These are phyloP conservation scores for Dendrocalamus latiflorus DNA, from an alignment of 202 grass and related monocot genomes.

Conservation along the genomic window DNA sequence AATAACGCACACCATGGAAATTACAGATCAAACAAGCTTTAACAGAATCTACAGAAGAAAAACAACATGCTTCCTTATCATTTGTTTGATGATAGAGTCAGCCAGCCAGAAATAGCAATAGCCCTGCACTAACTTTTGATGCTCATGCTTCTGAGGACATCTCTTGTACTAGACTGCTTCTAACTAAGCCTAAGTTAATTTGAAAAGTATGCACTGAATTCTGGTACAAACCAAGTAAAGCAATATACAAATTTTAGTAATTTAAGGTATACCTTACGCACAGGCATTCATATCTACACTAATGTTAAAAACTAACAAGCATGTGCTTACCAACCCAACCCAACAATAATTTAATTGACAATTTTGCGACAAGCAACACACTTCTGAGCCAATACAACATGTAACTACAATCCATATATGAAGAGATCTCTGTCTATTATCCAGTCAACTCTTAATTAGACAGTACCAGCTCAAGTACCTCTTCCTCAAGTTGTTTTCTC, in stretches of 20 bases:
- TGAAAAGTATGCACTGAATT: background rate
- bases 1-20: background rate
- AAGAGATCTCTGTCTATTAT: background rate
- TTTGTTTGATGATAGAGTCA: background rate
- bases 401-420: background rate
- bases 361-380: background rate
- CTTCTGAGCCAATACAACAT: background rate
- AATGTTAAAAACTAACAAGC: background rate
- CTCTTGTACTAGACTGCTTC: background rate
- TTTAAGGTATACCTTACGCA: background rate
- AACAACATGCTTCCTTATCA: background rate
- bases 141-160: background rate
- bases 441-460: background rate
- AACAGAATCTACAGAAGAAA: constrained; percentile 13
- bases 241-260: background rate
- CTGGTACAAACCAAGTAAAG: background rate
- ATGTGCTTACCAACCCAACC: background rate
- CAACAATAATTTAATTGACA: background rate
- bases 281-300: background rate
- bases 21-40: constrained; percentile 19
- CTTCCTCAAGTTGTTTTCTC: constrained; percentile 83
- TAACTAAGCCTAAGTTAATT: background rate
- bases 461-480: constrained; percentile 43
- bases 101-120: background rate
- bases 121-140: background rate